Evolutionary conservation across 2,329 filamentous ascomycete genomes (phyloP), one percentile per base, ranked within the genome.

Genomic region (Daldinia sp.): DNA sequence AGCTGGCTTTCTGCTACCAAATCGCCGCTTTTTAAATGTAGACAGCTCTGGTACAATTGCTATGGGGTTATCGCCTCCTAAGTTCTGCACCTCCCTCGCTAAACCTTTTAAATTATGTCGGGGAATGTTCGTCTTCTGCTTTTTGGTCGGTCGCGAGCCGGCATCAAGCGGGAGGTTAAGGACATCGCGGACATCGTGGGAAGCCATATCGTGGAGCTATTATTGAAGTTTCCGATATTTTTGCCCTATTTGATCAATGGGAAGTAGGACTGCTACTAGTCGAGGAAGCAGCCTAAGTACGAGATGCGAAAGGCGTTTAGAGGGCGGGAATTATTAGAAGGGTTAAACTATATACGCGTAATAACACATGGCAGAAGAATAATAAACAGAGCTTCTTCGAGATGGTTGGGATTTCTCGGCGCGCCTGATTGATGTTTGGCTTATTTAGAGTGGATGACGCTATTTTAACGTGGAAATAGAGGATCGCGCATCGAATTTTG

Each of bases 121-220:
- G 68, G 88, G 85, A 47, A 84, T 85, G 13, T 84, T 81, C 5
- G 86, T 81, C 75, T 91, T 93, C 71, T 90, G 87, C 75, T 94
- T 94, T 80, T 95, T 96, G 41, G 85, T 79, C 37, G 88, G 87
- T 66, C 89, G 80, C 55, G 81, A 74, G 52, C 78, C 80, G 51
- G 80, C 72, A 63, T 88, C 89, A 70, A 87, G 81, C 50, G 90
- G 89, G 75, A 96, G 83, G 77, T 94, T 92, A 74, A 96, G 87
- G 75, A 96, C 92, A 77, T 96, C 93, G 80, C 91, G 92, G 71
- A 96, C 87, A 83, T 96, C 93, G 76, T 88, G 86, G 66, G 90
- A 90, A 64, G 89, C 84, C 89, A 92, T 92, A 67, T 3, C 72
- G 82, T 4, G 27, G 32, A 4, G 8, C 11, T 41, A 32, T n/a